Base-by-base conservation (phyloP, 73 alveolate genomes). In the Loxodes magnus region DNA sequence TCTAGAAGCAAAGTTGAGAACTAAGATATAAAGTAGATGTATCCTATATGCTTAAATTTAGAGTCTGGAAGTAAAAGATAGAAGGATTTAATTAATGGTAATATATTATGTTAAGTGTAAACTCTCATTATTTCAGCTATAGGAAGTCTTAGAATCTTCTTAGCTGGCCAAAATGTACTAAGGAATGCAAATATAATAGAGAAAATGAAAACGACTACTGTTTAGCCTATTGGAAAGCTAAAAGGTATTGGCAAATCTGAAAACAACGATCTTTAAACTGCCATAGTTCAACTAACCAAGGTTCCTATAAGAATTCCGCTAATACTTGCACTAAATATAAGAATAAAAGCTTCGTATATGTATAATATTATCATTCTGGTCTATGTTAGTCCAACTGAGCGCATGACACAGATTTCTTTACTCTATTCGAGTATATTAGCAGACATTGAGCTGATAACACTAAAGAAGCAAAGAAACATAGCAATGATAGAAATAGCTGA, bases 281-380 rank as follows among this genome's bases (percentile, higher is more conserved):
- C 84, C 99, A 93, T 89, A 14, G 99, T 78, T 74, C 82, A 89
- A 14, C 96, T 95, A 5, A 93, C 90, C 29, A 87, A 41, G 24
- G 90, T 69, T 20, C 99, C 99, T 26, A 93, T 84, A 30, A 86
- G 34, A 27, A 81, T 71, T n/a, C 99, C 99, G 24, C 88, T 70
- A 0, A 93, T 35, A 46, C 96, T 70, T 59, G 96, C 81, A 9
- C 95, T 56, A 43, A 85, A 59, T 20, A 89, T 92, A 43, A 93
- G 68, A 3, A 87, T 77, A 61, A 93, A 86, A 23, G 99, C 84
- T 58, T 93, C 99, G 51, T 85, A 77, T 19, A 86, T 48, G 67
- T 85, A 89, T 5, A 93, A 73, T 22, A 77, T 67, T 12, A 75
- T 60, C n/a, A 93, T 62, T 50, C 83, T 70, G 0, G 30, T 19